Percentiles rank a stretch among this genome's conserved stretches.
phyloP scores from a whole-genome alignment of 495 filamentous ascomycete genomes.

The Penicillium lividum region DNA sequence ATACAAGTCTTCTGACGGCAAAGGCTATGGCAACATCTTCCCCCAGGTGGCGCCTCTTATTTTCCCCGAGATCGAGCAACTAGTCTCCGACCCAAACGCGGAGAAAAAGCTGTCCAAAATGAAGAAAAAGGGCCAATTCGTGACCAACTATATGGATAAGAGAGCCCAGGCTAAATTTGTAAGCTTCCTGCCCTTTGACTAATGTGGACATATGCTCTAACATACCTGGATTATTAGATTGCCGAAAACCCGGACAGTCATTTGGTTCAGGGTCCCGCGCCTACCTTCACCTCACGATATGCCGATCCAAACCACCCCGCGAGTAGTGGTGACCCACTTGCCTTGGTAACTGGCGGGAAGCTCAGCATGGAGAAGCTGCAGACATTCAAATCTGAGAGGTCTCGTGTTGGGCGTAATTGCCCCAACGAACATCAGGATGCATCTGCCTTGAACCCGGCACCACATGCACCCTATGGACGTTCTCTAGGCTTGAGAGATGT shows the following conservation, averaged over 20 bases:
- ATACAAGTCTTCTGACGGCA: constrained; percentile 45
- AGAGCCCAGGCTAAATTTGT: constrained; percentile 59
- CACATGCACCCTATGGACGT: constrained; percentile 14
- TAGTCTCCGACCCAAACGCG: constrained; percentile 29
- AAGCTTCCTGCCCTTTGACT: constrained; percentile 34
- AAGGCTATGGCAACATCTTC: constrained; percentile 49
- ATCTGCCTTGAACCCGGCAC: constrained; percentile 12
- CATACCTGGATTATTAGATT: neutral
- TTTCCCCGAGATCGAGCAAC: constrained; percentile 53
- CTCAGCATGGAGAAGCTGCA: constrained; percentile 21
- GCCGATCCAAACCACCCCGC: constrained; percentile 57
- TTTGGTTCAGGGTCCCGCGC: constrained; percentile 24
- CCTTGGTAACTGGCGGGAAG: constrained; percentile 46
- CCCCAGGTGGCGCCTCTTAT: constrained; percentile 56
- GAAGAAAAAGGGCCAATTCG: constrained; percentile 45
- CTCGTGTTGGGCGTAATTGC: neutral
- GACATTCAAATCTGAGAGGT: constrained; percentile 2
- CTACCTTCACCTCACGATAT: constrained; percentile 50
- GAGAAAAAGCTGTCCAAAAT: constrained; percentile 36
- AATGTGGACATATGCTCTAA: neutral
- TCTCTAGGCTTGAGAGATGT: constrained; percentile 8
- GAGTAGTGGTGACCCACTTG: constrained; percentile 33
- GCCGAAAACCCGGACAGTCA: constrained; percentile 33
- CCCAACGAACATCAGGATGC: neutral
- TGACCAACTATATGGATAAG: constrained; percentile 54